Percentiles rank a stretch among this genome's conserved stretches.
Conservation (phyloP, 495 filamentous ascomycete species). For the Cenococcum geophilum region DNA sequence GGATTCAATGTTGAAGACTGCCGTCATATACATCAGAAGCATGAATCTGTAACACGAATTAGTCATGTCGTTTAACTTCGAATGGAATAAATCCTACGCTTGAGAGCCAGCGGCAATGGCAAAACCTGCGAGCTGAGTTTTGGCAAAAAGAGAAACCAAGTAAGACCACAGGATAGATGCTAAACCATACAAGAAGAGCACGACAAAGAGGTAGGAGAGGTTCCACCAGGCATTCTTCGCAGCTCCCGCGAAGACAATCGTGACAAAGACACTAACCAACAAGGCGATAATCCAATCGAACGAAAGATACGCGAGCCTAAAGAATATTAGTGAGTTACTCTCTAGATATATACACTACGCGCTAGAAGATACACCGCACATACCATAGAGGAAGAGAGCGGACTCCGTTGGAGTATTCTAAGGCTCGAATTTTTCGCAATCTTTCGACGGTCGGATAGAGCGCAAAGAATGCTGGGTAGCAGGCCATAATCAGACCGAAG, state of each 20-base stretch:
- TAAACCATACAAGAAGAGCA: slow-evolving; percentile 70
- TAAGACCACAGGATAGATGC: slow-evolving; percentile 66
- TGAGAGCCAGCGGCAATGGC: slow-evolving; percentile 70
- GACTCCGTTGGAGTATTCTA: slow-evolving; percentile 45
- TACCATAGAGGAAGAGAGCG: slow-evolving; percentile 60
- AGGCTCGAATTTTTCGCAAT: slow-evolving; percentile 34
- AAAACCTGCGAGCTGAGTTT: slow-evolving; percentile 65
- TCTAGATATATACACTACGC: not conserved
- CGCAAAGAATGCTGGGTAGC: slow-evolving; percentile 76
- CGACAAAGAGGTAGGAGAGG: slow-evolving; percentile 66
- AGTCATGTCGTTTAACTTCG: not conserved
- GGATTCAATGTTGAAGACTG: slow-evolving; percentile 61
- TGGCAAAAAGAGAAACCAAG: slow-evolving; percentile 62
- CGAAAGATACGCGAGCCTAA: slow-evolving; percentile 55
- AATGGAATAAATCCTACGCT: slow-evolving; percentile 28
- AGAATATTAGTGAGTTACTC: not conserved
- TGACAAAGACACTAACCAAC: slow-evolving; percentile 51
- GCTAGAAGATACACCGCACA: not conserved
- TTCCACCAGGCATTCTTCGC: slow-evolving; percentile 62
- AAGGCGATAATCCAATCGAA: slow-evolving; percentile 74
- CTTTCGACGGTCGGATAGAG: slow-evolving; percentile 80
- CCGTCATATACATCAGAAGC: slow-evolving; percentile 74
- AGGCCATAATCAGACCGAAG: slow-evolving; percentile 65
- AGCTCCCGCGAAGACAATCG: slow-evolving; percentile 56
- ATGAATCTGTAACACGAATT: slow-evolving; percentile 42